phyloP scores from a whole-genome alignment of 768 basidiomycete species.

The Pulveroboletus sp. region DNA sequence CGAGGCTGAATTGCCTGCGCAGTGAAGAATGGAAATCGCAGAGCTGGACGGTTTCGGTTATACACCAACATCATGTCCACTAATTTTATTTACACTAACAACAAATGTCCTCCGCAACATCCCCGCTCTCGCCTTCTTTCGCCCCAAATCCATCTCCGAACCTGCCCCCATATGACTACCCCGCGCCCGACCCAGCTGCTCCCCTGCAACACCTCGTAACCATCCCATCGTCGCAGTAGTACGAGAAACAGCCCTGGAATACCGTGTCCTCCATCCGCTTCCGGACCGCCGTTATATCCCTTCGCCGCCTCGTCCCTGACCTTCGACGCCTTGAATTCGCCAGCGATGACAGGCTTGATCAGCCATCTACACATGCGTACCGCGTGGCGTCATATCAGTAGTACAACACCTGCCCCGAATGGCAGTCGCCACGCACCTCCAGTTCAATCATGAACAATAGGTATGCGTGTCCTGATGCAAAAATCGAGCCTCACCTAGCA shows the following conservation, averaged over 20 bases:
- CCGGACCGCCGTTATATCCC: no score
- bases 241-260: no score
- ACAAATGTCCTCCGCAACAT: slow-evolving; percentile 14
- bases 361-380: slow-evolving; percentile 1
- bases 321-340: background rate
- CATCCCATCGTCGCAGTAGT: background rate
- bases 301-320: slow-evolving; percentile 21
- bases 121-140: slow-evolving; percentile 14
- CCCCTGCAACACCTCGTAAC: no score
- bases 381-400: slow-evolving; percentile 2
- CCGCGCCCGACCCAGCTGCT: slow-evolving; percentile 8
- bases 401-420: background rate
- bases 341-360: background rate
- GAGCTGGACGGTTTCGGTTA: slow-evolving; percentile 18
- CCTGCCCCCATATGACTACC: slow-evolving; percentile 8
- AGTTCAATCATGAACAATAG: background rate
- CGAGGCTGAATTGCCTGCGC: slow-evolving; percentile 28
- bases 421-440: background rate
- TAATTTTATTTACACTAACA: background rate
- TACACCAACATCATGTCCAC: no score
- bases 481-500: background rate
- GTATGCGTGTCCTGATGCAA: no score
- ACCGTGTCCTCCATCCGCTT: background rate
- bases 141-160: slow-evolving; percentile 8
- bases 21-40: slow-evolving; percentile 29